Percentiles rank a stretch among this genome's conserved stretches.
phyloP scores from a whole-genome alignment of 176 grass and related monocot genomes.

The Zoysia pacifica region DNA sequence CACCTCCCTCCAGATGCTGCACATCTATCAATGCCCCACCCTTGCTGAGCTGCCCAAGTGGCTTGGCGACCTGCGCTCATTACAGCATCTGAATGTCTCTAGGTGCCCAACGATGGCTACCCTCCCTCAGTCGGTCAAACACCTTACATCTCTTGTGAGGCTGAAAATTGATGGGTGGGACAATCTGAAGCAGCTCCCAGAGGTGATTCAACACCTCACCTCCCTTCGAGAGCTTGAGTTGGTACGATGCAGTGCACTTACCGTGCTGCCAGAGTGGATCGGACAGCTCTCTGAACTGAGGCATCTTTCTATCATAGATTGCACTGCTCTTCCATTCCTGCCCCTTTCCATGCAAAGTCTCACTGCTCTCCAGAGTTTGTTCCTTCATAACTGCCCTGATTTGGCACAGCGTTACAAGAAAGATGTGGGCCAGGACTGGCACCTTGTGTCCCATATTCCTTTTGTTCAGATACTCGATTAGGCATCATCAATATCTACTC shows the following conservation, averaged over 20 bases:
- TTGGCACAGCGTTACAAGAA: background rate
- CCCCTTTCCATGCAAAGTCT: background rate
- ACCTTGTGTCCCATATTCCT: conserved; percentile 27
- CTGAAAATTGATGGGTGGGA: background rate
- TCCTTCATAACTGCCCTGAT: background rate
- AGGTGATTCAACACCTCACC: background rate
- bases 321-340: background rate
- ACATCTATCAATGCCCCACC: background rate
- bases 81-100: background rate
- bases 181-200: background rate
- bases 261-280: background rate
- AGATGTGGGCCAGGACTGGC: background rate
- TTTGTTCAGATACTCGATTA: no score
- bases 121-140: background rate
- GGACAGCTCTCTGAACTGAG: background rate
- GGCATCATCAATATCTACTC: no score
- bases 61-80: background rate
- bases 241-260: background rate
- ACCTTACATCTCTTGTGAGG: background rate
- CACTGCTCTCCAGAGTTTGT: background rate
- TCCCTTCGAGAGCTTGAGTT: background rate
- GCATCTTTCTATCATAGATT: background rate
- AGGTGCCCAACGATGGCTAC: background rate
- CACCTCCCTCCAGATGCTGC: background rate
- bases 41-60: background rate